Conservation (phyloP, 1,284 basidiomycete genomes). For the Melampsora larici-populina region DNA sequence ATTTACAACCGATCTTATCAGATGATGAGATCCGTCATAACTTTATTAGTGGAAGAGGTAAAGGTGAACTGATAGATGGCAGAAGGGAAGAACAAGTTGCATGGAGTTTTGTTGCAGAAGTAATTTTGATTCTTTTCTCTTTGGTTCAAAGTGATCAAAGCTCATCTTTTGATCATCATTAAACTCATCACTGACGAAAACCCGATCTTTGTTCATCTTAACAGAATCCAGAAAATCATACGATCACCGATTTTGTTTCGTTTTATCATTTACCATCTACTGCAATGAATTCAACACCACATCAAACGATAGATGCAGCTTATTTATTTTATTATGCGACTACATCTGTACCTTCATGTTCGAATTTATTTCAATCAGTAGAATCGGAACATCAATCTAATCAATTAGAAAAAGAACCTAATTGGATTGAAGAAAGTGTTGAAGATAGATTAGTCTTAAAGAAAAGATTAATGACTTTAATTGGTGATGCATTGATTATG, state of each 20-base stretch:
- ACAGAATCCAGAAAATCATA: conserved; percentile 73
- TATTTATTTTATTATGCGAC: conserved; percentile 91
- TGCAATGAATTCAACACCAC: conserved; percentile 64
- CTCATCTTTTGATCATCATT: background rate
- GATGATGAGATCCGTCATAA: conserved; percentile 82
- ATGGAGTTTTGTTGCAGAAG: conserved; percentile 96
- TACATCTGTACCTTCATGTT: conserved; percentile 45
- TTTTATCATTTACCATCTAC: conserved; percentile 96
- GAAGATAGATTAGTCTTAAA: conserved; percentile 19
- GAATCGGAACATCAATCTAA: conserved; percentile 47
- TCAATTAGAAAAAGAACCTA: conserved; percentile 44
- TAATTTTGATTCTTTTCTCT: conserved; percentile 56
- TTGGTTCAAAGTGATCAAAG: background rate
- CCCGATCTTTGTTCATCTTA: conserved; percentile 1
- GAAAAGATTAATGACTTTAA: conserved; percentile 39
- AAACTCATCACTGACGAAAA: background rate
- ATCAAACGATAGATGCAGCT: conserved; percentile 66
- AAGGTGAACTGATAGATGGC: conserved; percentile 60
- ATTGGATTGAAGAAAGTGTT: conserved; percentile 12
- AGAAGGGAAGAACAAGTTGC: conserved; percentile 76
- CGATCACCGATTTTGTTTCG: conserved; percentile 91
- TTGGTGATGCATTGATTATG: conserved; percentile 48
- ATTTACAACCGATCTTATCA: conserved; percentile 73
- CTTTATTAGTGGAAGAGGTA: conserved; percentile 78
- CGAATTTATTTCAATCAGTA: conserved; percentile 45